Percentiles rank a stretch among this genome's conserved stretches.
These are phyloP conservation scores for Cercospora sojina DNA, from an alignment of 2,329 filamentous ascomycete species.

Conservation along the genomic window DNA sequence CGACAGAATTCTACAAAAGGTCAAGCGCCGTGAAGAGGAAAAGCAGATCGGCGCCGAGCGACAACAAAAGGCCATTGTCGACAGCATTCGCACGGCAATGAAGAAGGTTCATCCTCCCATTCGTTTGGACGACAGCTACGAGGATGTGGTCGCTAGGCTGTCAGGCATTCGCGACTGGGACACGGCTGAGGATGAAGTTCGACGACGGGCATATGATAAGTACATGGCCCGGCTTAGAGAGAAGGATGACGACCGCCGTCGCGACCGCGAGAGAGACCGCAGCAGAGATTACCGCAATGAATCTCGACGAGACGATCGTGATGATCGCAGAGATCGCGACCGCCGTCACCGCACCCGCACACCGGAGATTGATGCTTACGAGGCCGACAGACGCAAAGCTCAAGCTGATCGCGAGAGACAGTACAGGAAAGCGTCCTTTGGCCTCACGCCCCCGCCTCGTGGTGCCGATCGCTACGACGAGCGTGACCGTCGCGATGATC, in stretches of 20 bases:
- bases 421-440: slow-evolving; percentile 68
- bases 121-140: slow-evolving; percentile 75
- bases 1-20: slow-evolving; percentile 83
- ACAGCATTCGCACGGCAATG: slow-evolving; percentile 79
- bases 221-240: slow-evolving; percentile 85
- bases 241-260: slow-evolving; percentile 64
- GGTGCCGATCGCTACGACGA: slow-evolving; percentile 31
- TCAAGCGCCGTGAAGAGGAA: slow-evolving; percentile 74
- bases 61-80: slow-evolving; percentile 78
- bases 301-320: slow-evolving; percentile 43
- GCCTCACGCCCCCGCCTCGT: slow-evolving; percentile 39
- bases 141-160: slow-evolving; percentile 77
- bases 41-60: slow-evolving; percentile 80
- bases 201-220: slow-evolving; percentile 85
- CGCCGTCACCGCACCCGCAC: slow-evolving; percentile 60
- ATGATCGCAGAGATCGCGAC: slow-evolving; percentile 48
- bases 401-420: slow-evolving; percentile 92
- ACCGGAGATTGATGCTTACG: slow-evolving; percentile 88
- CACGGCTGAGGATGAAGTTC: slow-evolving; percentile 80
- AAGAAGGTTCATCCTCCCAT: slow-evolving; percentile 89
- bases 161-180: slow-evolving; percentile 81
- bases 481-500: slow-evolving; percentile 25
- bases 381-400: slow-evolving; percentile 89
- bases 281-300: slow-evolving; percentile 52
- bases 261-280: slow-evolving; percentile 33